These are phyloP conservation scores for Sporothrix variecibatus DNA, from an alignment of 2,329 filamentous ascomycete species.

Conservation along the genomic window DNA sequence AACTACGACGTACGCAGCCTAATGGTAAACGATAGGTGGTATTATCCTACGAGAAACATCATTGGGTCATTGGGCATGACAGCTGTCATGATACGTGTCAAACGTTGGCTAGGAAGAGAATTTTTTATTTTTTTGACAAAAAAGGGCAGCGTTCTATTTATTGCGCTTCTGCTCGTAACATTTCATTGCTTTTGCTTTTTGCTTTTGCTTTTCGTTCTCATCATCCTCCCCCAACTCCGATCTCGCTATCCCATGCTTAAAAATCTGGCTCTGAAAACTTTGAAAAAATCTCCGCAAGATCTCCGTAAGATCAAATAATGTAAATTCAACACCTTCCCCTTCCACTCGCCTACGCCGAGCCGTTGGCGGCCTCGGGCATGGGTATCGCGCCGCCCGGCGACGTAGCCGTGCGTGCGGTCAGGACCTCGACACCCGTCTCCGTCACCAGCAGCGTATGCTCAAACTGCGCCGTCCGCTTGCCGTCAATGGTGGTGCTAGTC, in stretches of 20 bases:
- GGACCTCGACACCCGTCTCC: constrained; percentile 77
- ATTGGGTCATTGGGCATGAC: background rate
- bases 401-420: constrained; percentile 71
- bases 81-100: background rate
- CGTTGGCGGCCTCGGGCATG: constrained; percentile 46
- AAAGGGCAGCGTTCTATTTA: constrained; percentile 16
- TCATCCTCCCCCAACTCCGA: background rate
- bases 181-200: background rate
- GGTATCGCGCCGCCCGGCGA: constrained; percentile 76
- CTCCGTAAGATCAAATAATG: background rate
- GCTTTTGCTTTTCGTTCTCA: background rate
- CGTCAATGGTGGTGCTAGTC: constrained; percentile 93
- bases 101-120: background rate
- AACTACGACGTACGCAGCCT: background rate
- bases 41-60: background rate
- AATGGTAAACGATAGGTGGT: background rate
- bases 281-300: background rate
- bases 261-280: background rate
- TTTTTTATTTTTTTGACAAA: background rate
- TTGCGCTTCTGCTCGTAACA: constrained; percentile 11
- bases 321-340: background rate
- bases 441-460: constrained; percentile 86
- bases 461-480: constrained; percentile 89
- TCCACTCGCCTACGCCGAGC: constrained; percentile 1
- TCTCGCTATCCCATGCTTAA: constrained; percentile 1